Base-by-base conservation (phyloP, 345 rosid species). In the Cardamine chenopodiifolia region DNA sequence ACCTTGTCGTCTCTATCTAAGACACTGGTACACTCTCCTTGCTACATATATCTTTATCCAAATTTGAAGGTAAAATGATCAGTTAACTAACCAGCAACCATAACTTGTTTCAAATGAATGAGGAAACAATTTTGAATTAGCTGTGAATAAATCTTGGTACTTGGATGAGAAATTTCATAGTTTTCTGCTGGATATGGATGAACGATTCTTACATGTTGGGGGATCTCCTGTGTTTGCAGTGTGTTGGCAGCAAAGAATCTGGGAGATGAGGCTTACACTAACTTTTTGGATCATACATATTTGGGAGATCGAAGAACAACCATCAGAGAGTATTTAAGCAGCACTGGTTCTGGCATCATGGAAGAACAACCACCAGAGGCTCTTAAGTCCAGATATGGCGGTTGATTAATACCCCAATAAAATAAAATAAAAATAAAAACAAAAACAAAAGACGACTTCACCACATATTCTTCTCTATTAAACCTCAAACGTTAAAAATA, bases 201-300 rank as follows among this genome's bases (percentile, higher is more conserved):
- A 9, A 54, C 17, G 7, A 14, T 10, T 40, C 17, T 28, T 20
- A 42, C 15, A 26, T 31, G 56, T 57, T 44, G 42, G 42, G 31
- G 44, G 23, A 54, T 17, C 35, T 62, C 23, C 11, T 52, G 35
- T 74, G 40, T 14, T 47, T 78, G 85, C 71, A 93, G 98, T 72
- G 96, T 90, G 37, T 84, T 94, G 87, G 98, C 96, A 60, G 91
- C 97, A 13, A 88, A 86, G 86, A 91, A 90, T 77, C 83, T 91
- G 6, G 86, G 93, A 18, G 82, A 85, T 67, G 84, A 49, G 59
- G 93, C 87, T 12, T 85, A 85, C 32, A 56, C 85, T 71, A 88
- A 92, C 88, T 92, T 94, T 77, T 65, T 92, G 75, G 91, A 89
- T 76, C 96, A 92, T 68, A 90, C 97, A 2, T 94, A 66, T 75